A percentile compares a stretch with the other conserved stretches of the same genome.
Evolutionary conservation across 257 asterid species (phyloP).

Genomic region (Jaltomata sinuosa): DNA sequence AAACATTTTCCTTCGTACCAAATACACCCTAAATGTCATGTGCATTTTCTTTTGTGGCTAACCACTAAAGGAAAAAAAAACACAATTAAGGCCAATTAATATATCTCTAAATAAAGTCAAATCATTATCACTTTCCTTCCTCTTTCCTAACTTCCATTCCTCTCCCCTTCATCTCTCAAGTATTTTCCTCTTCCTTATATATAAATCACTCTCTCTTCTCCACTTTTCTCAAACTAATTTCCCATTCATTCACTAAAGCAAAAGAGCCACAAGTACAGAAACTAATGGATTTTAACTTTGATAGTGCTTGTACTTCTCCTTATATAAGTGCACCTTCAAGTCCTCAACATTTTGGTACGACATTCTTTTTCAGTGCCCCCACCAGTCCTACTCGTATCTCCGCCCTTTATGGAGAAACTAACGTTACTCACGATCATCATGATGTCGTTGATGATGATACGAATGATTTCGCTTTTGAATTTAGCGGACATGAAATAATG

Average conservation of each 20-base stretch:
- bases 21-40: neutral
- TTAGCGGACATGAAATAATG: slow-evolving; percentile 41
- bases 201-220: neutral
- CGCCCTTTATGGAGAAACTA: neutral
- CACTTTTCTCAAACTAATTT: neutral
- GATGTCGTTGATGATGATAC: slow-evolving; percentile 10
- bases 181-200: neutral
- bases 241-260: neutral
- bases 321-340: slow-evolving; percentile 55
- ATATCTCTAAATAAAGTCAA: neutral
- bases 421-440: neutral
- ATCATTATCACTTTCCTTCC: neutral
- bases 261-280: neutral
- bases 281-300: slow-evolving; percentile 33
- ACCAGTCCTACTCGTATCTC: slow-evolving; percentile 33
- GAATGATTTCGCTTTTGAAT: slow-evolving; percentile 66
- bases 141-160: neutral
- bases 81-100: neutral
- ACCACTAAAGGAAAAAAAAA: neutral
- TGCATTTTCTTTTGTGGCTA: neutral
- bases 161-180: neutral
- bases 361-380: slow-evolving; percentile 59
- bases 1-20: neutral
- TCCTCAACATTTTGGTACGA: slow-evolving; percentile 32
- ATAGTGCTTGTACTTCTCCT: slow-evolving; percentile 49